Percentiles rank a stretch among this genome's conserved stretches.
phyloP scores from a whole-genome alignment of 2,329 filamentous ascomycete genomes.

The Aspergillus flavus region DNA sequence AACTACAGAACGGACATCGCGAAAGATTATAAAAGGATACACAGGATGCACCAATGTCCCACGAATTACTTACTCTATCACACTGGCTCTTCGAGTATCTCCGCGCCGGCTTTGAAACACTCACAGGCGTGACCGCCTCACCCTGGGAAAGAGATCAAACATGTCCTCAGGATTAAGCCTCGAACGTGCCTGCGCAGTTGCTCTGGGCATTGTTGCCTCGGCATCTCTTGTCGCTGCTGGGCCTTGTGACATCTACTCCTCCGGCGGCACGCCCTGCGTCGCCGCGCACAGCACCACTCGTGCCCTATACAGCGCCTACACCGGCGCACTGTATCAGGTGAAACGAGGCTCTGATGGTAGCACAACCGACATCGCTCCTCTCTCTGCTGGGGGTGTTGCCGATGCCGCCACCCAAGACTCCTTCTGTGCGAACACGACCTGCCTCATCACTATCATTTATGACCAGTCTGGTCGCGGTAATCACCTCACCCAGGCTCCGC shows the following conservation, averaged over 20 bases:
- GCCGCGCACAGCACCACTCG: constrained; percentile 68
- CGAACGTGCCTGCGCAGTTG: neutral
- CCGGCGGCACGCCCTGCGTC: constrained; percentile 63
- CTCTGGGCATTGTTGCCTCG: constrained; percentile 11
- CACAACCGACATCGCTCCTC: constrained; percentile 53
- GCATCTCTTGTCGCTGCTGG: constrained; percentile 52
- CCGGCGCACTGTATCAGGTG: constrained; percentile 62
- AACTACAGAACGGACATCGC: too few relatives aligned
- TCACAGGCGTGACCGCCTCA: neutral
- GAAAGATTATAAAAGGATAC: too few relatives aligned
- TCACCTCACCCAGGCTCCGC: constrained; percentile 64
- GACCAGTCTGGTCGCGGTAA: constrained; percentile 66
- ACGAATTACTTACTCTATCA: too few relatives aligned
- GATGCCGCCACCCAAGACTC: constrained; percentile 62
- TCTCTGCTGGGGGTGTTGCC: constrained; percentile 63
- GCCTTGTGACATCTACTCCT: constrained; percentile 64
- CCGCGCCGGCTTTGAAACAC: too few relatives aligned
- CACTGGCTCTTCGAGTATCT: too few relatives aligned
- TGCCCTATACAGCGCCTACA: constrained; percentile 59
- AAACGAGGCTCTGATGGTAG: constrained; percentile 55
- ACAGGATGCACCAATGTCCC: too few relatives aligned
- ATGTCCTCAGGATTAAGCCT: neutral
- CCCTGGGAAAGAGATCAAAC: neutral
- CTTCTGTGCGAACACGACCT: constrained; percentile 64
- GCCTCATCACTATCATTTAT: constrained; percentile 66